Conservation (phyloP, 768 basidiomycete genomes). For the Tulasnella sp. region DNA sequence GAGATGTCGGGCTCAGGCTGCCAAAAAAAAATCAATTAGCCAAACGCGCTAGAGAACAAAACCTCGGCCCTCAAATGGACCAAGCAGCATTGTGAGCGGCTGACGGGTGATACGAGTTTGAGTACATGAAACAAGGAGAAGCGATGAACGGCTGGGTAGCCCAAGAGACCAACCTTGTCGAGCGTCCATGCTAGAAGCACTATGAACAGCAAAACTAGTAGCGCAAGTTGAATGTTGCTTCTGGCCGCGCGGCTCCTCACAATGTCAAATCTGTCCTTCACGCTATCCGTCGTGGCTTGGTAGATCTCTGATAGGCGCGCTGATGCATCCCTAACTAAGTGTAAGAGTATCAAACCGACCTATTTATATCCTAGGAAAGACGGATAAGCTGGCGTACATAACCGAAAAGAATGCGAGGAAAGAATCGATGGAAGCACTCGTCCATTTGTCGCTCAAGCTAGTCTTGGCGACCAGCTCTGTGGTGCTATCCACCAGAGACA, state of each 20-base stretch:
- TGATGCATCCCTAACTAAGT: slow-evolving; percentile 87
- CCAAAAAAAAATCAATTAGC: slow-evolving; percentile 6
- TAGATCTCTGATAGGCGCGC: slow-evolving; percentile 47
- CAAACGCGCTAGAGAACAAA: slow-evolving; percentile 20
- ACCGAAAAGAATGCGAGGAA: no score
- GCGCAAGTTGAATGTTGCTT: slow-evolving; percentile 42
- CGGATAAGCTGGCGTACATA: no score
- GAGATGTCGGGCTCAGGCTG: background rate
- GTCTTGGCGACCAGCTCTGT: slow-evolving; percentile 44
- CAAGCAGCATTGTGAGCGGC: slow-evolving; percentile 70
- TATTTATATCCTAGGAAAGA: background rate
- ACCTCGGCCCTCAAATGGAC: slow-evolving; percentile 72
- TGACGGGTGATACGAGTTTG: slow-evolving; percentile 5
- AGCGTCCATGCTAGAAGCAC: slow-evolving; percentile 23
- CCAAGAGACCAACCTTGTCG: slow-evolving; percentile 20
- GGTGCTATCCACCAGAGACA: slow-evolving; percentile 69
- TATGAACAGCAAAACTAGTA: slow-evolving; percentile 73
- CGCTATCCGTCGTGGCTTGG: slow-evolving; percentile 61
- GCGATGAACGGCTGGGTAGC: no score
- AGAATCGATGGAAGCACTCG: no score
- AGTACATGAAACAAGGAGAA: background rate
- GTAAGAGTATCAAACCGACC: slow-evolving; percentile 80
- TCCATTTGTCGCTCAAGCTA: slow-evolving; percentile 54
- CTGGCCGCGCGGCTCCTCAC: slow-evolving; percentile 81
- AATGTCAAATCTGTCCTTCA: slow-evolving; percentile 75